phyloP scores from a whole-genome alignment of 2,329 filamentous ascomycete genomes.

The Thielaviopsis ethacetica region DNA sequence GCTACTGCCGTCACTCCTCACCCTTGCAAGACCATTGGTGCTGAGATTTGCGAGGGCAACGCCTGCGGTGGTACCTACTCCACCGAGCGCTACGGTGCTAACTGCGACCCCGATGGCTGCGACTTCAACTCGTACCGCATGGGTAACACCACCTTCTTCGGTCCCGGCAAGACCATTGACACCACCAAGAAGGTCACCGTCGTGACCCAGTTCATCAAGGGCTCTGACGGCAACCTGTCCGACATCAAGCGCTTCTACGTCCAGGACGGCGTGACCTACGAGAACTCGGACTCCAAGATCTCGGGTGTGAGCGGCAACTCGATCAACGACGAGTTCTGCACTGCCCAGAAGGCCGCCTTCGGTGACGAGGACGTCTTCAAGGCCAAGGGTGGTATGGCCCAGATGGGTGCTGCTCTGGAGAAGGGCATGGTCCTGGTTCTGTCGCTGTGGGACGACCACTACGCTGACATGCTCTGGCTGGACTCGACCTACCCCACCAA shows the following conservation, averaged over 20 bases:
- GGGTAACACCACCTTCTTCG: constrained; percentile 44
- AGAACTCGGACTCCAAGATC: constrained; percentile 22
- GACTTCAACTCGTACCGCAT: constrained; percentile 50
- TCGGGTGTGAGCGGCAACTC: constrained; percentile 36
- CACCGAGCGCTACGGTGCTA: constrained; percentile 34
- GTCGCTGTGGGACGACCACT: constrained; percentile 39
- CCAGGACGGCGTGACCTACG: constrained; percentile 38
- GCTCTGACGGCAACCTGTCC: constrained; percentile 14
- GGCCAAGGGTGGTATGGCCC: constrained; percentile 36
- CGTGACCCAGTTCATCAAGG: constrained; percentile 38
- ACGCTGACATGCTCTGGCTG: constrained; percentile 58
- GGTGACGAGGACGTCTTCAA: constrained; percentile 32
- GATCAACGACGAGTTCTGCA: constrained; percentile 42
- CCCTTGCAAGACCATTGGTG: constrained; percentile 24
- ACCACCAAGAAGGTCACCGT: constrained; percentile 41
- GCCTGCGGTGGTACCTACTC: constrained; percentile 33
- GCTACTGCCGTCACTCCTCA: constrained; percentile 41
- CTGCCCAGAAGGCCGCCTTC: constrained; percentile 37
- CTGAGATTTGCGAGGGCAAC: constrained; percentile 13
- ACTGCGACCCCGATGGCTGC: constrained; percentile 49
- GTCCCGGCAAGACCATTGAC: constrained; percentile 38
- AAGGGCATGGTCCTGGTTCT: constrained; percentile 49
- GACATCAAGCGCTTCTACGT: constrained; percentile 43
- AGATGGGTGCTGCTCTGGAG: constrained; percentile 36
- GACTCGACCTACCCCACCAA: constrained; percentile 44